phyloP scores from a whole-genome alignment of 495 filamentous ascomycete species.

The Lichina pygmaea region DNA sequence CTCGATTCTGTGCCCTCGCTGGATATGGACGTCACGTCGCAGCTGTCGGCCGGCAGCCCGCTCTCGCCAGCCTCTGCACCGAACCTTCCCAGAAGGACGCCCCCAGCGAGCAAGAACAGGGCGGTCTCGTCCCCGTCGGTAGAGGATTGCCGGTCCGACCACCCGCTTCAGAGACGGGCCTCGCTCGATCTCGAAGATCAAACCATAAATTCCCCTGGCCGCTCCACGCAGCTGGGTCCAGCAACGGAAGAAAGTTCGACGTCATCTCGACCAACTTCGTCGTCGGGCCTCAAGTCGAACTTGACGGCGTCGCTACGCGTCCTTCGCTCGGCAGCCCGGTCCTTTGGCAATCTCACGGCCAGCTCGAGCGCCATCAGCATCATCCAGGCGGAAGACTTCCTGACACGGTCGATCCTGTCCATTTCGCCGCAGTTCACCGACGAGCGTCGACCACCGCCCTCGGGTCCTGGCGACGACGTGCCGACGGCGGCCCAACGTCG shows the following conservation, averaged over 20 bases:
- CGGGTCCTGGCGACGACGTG: slow-evolving; percentile 23
- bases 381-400: slow-evolving; percentile 64
- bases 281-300: slow-evolving; percentile 63
- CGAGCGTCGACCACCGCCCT: slow-evolving; percentile 60
- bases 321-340: slow-evolving; percentile 60
- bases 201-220: not conserved
- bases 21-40: slow-evolving; percentile 23
- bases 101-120: slow-evolving; percentile 4
- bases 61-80: slow-evolving; percentile 14
- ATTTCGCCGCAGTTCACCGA: slow-evolving; percentile 65
- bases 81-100: slow-evolving; percentile 8
- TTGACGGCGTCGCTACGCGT: slow-evolving; percentile 76
- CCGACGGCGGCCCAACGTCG: slow-evolving; percentile 71
- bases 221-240: too few species aligned
- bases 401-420: slow-evolving; percentile 61
- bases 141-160: slow-evolving; percentile 26
- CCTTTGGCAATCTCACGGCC: slow-evolving; percentile 48
- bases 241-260: too few species aligned
- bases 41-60: slow-evolving; percentile 13
- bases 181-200: slow-evolving; percentile 8
- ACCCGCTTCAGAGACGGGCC: slow-evolving; percentile 22
- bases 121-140: slow-evolving; percentile 15
- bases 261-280: slow-evolving; percentile 1
- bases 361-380: slow-evolving; percentile 11
- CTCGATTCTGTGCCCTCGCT: slow-evolving; percentile 36